Percentiles rank a stretch among this genome's conserved stretches.
phyloP scores from a whole-genome alignment of 768 basidiomycete genomes.

The Lepiota subincarnata region DNA sequence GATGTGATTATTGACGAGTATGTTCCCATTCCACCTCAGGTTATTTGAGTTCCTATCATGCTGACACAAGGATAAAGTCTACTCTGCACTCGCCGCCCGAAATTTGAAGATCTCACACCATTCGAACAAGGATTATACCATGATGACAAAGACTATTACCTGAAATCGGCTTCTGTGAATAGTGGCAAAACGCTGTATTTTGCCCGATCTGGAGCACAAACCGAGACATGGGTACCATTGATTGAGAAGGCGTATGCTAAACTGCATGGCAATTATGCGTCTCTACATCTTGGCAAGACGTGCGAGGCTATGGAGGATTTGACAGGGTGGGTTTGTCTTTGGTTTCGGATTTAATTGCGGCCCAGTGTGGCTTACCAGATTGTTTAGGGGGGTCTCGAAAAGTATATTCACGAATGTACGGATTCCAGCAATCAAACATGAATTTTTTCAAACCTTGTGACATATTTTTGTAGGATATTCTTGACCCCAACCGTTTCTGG shows the following conservation, averaged over 20 bases:
- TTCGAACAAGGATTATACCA: conserved; percentile 45
- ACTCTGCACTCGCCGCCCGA: conserved; percentile 44
- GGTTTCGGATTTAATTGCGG: neutral
- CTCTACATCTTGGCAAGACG: conserved; percentile 31
- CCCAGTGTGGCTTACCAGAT: neutral
- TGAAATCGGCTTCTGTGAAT: conserved; percentile 37
- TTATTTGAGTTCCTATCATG: neutral
- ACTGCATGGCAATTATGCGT: conserved; percentile 42
- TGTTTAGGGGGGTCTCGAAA: conserved; percentile 22
- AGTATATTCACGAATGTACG: conserved; percentile 21
- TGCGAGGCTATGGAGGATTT: conserved; percentile 53
- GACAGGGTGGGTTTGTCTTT: conserved; percentile 41
- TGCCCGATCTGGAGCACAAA: conserved; percentile 40
- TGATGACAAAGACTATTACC: conserved; percentile 43
- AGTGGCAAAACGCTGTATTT: conserved; percentile 49
- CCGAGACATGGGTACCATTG: conserved; percentile 52
- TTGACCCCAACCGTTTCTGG: conserved; percentile 48
- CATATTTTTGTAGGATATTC: conserved; percentile 35
- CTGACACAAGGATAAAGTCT: conserved; percentile 27
- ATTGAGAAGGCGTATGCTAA: conserved; percentile 58
- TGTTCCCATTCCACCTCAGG: conserved; percentile 12
- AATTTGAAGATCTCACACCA: conserved; percentile 42
- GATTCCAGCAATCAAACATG: neutral
- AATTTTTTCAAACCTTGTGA: no score
- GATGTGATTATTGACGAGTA: conserved; percentile 56